Conservation (phyloP, 176 grass and related monocot genomes). For the Triticum timopheevii region DNA sequence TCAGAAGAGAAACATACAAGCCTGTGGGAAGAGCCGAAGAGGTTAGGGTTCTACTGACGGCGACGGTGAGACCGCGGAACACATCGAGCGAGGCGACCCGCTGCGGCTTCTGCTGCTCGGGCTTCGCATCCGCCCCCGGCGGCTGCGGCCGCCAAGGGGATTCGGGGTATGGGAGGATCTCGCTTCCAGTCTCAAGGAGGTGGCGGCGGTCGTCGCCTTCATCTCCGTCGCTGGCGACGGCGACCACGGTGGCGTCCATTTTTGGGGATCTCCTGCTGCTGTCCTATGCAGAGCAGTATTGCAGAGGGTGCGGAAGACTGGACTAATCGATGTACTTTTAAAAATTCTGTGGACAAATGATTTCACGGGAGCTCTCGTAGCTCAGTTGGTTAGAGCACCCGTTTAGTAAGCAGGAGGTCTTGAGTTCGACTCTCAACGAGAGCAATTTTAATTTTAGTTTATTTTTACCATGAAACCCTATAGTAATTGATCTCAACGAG, state of each 20-base stretch:
- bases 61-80: constrained; percentile 89
- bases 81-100: constrained; percentile 82
- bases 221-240: constrained; percentile 36
- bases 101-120: constrained; percentile 38
- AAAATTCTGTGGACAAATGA: fast-evolving
- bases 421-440: constrained; percentile 92
- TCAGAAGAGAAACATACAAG: background rate
- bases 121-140: background rate
- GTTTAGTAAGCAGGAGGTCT: constrained; percentile 99
- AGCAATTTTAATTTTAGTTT: constrained; percentile 26
- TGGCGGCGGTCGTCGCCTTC: constrained; percentile 30
- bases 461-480: no score
- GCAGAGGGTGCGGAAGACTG: background rate
- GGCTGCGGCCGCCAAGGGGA: background rate
- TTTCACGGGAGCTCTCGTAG: constrained; percentile 51
- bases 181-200: constrained; percentile 17
- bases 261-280: background rate
- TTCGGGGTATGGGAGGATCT: constrained; percentile 53
- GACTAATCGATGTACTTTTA: background rate
- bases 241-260: constrained; percentile 43
- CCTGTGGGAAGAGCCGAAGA: background rate
- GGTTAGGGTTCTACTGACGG: constrained; percentile 41
- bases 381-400: constrained; percentile 99
- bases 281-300: background rate
- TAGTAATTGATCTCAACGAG: no score